A percentile compares a stretch with the other conserved stretches of the same genome.
Evolutionary conservation across 2,329 filamentous ascomycete genomes (phyloP).

Genomic region (Davidsoniella australis): DNA sequence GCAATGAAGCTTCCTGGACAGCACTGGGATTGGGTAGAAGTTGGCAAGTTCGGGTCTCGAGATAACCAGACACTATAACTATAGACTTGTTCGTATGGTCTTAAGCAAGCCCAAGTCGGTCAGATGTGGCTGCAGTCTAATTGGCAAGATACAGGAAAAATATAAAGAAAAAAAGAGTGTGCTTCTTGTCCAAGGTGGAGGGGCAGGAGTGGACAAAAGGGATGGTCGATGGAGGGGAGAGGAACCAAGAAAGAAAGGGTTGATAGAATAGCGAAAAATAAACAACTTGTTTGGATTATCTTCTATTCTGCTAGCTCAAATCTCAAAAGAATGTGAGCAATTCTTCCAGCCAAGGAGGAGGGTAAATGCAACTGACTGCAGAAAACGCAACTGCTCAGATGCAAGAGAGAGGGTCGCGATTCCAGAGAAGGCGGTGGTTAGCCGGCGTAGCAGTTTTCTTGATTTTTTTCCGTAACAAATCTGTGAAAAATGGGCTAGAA

Average conservation of each 20-base stretch:
- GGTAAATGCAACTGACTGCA: neutral
- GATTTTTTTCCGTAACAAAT: no score
- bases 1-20: no score
- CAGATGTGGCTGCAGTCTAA: neutral
- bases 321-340: neutral
- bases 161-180: slow-evolving; percentile 1
- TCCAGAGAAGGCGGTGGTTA: neutral
- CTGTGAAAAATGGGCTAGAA: no score
- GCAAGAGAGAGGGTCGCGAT: neutral
- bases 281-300: no score
- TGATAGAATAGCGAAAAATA: neutral
- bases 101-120: no score
- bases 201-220: neutral
- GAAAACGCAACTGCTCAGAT: neutral
- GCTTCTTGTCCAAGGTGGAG: no score
- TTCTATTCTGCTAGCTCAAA: no score
- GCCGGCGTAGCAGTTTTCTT: no score
- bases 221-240: neutral
- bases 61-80: neutral
- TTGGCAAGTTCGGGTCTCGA: no score
- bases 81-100: no score
- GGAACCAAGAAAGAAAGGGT: neutral
- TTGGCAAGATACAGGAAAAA: neutral
- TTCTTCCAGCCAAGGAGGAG: neutral
- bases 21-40: no score